Base-by-base conservation (phyloP, 805 yeast species). In the Cyberlindnera subsufficiens region DNA sequence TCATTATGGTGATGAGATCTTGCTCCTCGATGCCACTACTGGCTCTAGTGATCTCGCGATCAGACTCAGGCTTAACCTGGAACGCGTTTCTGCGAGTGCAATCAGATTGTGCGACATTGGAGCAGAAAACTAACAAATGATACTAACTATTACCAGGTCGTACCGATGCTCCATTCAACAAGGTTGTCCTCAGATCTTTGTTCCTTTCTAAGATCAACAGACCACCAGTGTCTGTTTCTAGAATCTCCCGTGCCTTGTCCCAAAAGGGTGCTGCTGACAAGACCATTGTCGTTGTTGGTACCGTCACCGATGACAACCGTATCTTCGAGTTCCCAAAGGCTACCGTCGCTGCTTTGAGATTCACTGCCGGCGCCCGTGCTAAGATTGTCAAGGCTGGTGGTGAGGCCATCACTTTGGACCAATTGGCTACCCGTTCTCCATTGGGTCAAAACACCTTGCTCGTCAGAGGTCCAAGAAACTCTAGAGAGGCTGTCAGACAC, bases 401-500 rank as follows among this genome's bases (percentile, higher is more conserved):
- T 82, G 99, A 93, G 81, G 88, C 88, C 68, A 85, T 93, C 84
- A 93, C 99, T 69, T 82, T 93, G 65, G 99, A 93, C 75, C 97
- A 93, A 80, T 87, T 93, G 66, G 99, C 99, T 67, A 82, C 86
- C 67, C 90, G 96, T 77, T 91, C 98, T 72, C 99, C 99, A 75
- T 89, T 90, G 74, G 99, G 99, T 77, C 84, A 87, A 75, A 93
- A 93, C 96, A 93, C 99, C 61, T 76, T 93, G 72, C 76, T 91
- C 67, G 78, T 93, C 71, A 88, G 98, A 81, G 99, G 99, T 74
- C 95, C 98, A 77, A 89, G 97, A 86, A 81, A 78, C 77, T 69
- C 96, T 74, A 88, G 99, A 82, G 97, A 93, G 80, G 97, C 98
- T 66, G 98, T 88, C 66, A 88, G 97, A 81, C 98, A 93, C 86